A percentile compares a stretch with the other conserved stretches of the same genome.
Conservation (phyloP, 2,329 filamentous ascomycete genomes). For the Microdochium bolleyi region DNA sequence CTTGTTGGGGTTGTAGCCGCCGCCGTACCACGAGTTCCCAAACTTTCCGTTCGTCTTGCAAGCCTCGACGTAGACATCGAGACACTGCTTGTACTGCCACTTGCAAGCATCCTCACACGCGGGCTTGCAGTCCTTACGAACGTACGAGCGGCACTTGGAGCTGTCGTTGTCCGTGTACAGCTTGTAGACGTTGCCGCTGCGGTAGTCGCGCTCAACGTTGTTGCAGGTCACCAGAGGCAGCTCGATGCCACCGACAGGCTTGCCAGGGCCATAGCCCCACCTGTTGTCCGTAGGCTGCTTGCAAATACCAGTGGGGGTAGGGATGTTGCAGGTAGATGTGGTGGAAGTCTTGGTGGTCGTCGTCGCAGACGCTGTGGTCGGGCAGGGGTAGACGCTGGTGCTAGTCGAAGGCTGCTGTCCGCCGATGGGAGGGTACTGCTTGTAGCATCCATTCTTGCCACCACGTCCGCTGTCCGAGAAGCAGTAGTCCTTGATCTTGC, state of each 20-base stretch:
- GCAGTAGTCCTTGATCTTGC: conserved; percentile 36
- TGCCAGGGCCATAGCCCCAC: conserved; percentile 61
- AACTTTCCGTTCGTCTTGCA: conserved; percentile 26
- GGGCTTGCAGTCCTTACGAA: conserved; percentile 21
- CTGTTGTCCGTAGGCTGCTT: conserved; percentile 44
- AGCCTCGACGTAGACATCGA: conserved; percentile 38
- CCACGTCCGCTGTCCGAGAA: conserved; percentile 22
- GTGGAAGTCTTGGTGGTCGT: conserved; percentile 15
- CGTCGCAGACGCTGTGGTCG: conserved; percentile 9
- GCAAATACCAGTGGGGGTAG: conserved; percentile 44
- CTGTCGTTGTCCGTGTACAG: conserved; percentile 37
- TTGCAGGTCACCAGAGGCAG: conserved; percentile 48
- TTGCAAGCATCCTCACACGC: conserved; percentile 46
- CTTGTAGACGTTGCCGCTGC: conserved; percentile 37
- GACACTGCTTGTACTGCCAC: conserved; percentile 41
- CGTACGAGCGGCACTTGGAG: conserved; percentile 34
- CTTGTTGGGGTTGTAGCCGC: conserved; percentile 19
- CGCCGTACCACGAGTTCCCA: conserved; percentile 11
- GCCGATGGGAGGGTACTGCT: conserved; percentile 28
- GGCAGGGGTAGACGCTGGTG: conserved; percentile 23
- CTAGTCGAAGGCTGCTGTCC: conserved; percentile 23
- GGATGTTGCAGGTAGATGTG: conserved; percentile 27
- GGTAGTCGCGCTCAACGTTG: conserved; percentile 34
- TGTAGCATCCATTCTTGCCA: conserved; percentile 33
- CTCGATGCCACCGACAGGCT: conserved; percentile 41